Evolutionary conservation across 495 filamentous ascomycete species (phyloP), one percentile per base, ranked within the genome.

Genomic region (Xylaria flabelliformis): DNA sequence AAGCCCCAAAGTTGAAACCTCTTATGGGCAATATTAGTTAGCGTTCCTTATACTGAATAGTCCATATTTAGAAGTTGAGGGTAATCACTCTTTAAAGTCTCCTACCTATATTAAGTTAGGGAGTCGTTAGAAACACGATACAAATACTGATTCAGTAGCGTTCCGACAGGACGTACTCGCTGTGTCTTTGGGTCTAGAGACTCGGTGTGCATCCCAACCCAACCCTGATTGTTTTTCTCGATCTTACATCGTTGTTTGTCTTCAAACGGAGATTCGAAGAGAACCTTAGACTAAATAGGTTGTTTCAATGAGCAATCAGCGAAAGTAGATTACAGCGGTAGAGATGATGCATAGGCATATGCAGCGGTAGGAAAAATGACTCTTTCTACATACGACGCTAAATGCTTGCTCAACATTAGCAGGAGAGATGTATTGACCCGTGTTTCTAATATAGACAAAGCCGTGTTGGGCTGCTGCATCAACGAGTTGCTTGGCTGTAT

Each of bases 1-100:
- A 97, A 80, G 92, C 88, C 76, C 92, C 93, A 64, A 99, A 90
- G 82, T 99, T 99, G 86, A 99, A 93, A 56, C 91, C 93, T 85
- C 95, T 97, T 97, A 73, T 26, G 36, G n/a, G 4, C 17, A 53
- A 67, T 29, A 51, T 72, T 67, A 72, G 62, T 72, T 67, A 72
- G 70, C 21, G 0, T 41, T 42, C 24, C 12, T 41, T n/a, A 12
- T 26, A 34, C n/a, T 41, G 3, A 34, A 61, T 13, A 55, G 15
- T 32, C n/a, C 32, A 15, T n/a, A 13, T 34, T 42, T 34, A 36
- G 10, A 53, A 26, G 26, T 61, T 65, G 34, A 44, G 9, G 63
- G 66, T 21, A 75, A 83, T 76, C 83, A 97, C 94, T 97, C 95
- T 86, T 98, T 98, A 77, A 94, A 94, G 75, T 98, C 95, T 19